A percentile compares a stretch with the other conserved stretches of the same genome.
These are phyloP conservation scores for Theileria sp. DNA, from an alignment of 169 alveolate genomes.

Conservation along the genomic window DNA sequence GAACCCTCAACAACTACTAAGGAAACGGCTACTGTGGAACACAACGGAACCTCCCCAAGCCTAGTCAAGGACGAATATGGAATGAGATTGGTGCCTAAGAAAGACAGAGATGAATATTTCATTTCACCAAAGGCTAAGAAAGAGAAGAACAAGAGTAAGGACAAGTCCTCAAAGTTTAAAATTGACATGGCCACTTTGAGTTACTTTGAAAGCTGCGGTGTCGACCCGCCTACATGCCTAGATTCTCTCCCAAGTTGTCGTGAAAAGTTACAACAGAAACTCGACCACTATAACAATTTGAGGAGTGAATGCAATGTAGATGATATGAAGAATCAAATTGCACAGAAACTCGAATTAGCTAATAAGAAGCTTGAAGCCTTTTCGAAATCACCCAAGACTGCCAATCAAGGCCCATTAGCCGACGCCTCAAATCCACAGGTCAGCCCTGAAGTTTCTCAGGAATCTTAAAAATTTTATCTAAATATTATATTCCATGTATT, in stretches of 20 bases:
- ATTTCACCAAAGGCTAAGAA: constrained; percentile 53
- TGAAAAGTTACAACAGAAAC: constrained; percentile 60
- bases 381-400: constrained; percentile 1
- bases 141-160: constrained; percentile 65
- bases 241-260: constrained; percentile 68
- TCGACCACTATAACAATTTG: constrained; percentile 60
- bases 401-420: constrained; percentile 8
- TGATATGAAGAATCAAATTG: constrained; percentile 59
- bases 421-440: neutral
- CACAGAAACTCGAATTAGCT: constrained; percentile 53
- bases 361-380: constrained; percentile 51
- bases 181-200: constrained; percentile 75
- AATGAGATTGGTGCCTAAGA: constrained; percentile 57
- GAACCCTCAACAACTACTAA: constrained; percentile 3
- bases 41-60: neutral
- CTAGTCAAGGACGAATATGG: constrained; percentile 31
- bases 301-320: constrained; percentile 74
- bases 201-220: constrained; percentile 76
- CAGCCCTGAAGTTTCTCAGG: constrained; percentile 1
- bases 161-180: constrained; percentile 61
- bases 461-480: neutral
- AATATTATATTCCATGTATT: neutral
- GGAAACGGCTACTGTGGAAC: neutral
- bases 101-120: constrained; percentile 61
- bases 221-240: constrained; percentile 72